Base-by-base conservation (phyloP, 352 stramenopile species). In the Phytophthora sojae region DNA sequence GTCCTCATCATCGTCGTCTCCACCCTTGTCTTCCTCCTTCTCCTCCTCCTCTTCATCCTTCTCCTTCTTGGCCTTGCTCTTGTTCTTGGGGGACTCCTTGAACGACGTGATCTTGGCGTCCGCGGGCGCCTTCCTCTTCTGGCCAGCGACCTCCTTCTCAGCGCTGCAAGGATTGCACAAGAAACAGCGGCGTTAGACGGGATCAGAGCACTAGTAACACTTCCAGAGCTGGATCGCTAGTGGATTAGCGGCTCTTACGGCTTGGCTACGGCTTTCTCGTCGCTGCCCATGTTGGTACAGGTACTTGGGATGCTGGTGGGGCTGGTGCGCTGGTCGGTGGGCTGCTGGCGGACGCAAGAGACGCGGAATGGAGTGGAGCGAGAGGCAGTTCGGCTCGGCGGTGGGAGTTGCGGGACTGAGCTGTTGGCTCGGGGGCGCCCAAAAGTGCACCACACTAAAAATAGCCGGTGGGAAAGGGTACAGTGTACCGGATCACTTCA, bases 101-200 rank as follows among this genome's bases (percentile, higher is more conserved):
- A 76, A 73, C 19, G 71, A 61, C 66, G 71, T 72, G 47, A 78
- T 77, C 61, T 80, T 79, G 23, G 63, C 53, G 26, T 56, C 61
- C 1, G 81, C 74, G 42, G 78, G 59, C 4, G 75, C 75, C 60
- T 89, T 89, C 14, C 81, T 77, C 69, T 89, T 89, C 60, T 74
- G 51, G 26, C 74, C 77, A 26, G 66, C 57, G 8, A 42, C 61
- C 59, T 82, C 77, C 44, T 77, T 72, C 63, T 85, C 81, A 37
- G 56, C 57, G 63, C 80, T 88, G 51, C 11, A 61, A 50, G 11
- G 23, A 42, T 57, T 37, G 49, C 61, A 49, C 67, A 72, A 61
- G n/a, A 57, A 54, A 59, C 8, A 29, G 37, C n/a, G 14, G 56
- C 9, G 6, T 49, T 9, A 61, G 25, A 55, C 39, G 39, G 15